These are phyloP conservation scores for Hypoxylon intermedium DNA, from an alignment of 495 filamentous ascomycete genomes.

Conservation along the genomic window DNA sequence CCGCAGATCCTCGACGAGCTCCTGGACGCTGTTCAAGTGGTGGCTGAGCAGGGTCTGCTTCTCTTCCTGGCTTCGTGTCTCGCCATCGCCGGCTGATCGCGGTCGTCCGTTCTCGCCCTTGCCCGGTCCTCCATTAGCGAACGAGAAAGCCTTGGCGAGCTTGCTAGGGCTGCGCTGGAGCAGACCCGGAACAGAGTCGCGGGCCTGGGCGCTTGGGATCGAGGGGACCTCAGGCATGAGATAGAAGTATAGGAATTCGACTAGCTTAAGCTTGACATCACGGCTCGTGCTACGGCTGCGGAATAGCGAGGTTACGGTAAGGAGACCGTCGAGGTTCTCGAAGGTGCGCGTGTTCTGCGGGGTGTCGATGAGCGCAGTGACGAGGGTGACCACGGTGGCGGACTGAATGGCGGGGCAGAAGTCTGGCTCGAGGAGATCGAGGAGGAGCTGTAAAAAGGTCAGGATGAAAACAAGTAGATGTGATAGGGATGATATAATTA, in stretches of 20 bases:
- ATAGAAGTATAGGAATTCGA: conserved; percentile 98
- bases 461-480: not conserved
- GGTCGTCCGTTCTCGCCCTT: conserved; percentile 50
- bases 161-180: conserved; percentile 78
- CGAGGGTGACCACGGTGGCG: conserved; percentile 84
- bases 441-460: conserved; percentile 65
- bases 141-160: conserved; percentile 59
- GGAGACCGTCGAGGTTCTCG: conserved; percentile 88
- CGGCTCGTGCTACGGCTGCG: conserved; percentile 80
- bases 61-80: conserved; percentile 77
- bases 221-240: conserved; percentile 88
- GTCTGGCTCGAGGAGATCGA: conserved; percentile 92
- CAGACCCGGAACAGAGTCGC: conserved; percentile 48
- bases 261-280: conserved; percentile 89
- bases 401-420: conserved; percentile 93
- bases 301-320: conserved; percentile 93
- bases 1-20: conserved; percentile 86
- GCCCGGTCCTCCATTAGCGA: conserved; percentile 41
- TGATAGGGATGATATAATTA: not conserved
- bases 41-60: conserved; percentile 84
- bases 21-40: conserved; percentile 88
- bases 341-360: conserved; percentile 90
- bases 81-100: conserved; percentile 47
- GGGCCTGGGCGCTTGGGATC: conserved; percentile 51
- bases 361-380: conserved; percentile 82